phyloP scores from a whole-genome alignment of 2,329 filamentous ascomycete genomes.

The Claviceps cyperi region DNA sequence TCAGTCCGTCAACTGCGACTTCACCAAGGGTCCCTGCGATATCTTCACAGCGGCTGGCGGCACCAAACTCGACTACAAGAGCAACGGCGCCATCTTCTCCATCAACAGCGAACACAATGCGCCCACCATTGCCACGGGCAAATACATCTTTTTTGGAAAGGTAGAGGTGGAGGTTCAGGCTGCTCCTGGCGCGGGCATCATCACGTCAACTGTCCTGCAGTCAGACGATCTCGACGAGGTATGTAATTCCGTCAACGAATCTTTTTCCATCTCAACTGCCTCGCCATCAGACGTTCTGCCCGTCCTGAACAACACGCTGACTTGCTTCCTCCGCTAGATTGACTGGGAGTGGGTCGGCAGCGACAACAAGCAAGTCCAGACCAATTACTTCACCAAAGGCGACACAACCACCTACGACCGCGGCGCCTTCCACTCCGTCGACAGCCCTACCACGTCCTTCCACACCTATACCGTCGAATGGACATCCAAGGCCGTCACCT shows the following conservation, averaged over 20 bases:
- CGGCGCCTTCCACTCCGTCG: conserved; percentile 44
- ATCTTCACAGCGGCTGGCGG: conserved; percentile 32
- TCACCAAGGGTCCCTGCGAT: conserved; percentile 55
- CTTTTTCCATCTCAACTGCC: no score
- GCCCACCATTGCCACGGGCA: conserved; percentile 59
- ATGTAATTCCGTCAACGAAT: background rate
- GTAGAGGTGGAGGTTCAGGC: conserved; percentile 68
- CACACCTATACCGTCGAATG: conserved; percentile 59
- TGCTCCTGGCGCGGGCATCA: conserved; percentile 68
- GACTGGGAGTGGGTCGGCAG: conserved; percentile 75
- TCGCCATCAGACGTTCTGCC: no score
- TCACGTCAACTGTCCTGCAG: conserved; percentile 80
- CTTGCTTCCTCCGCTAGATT: conserved; percentile 32
- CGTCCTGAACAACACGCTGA: background rate
- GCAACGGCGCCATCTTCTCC: conserved; percentile 40
- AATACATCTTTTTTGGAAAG: conserved; percentile 95
- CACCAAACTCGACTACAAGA: conserved; percentile 33
- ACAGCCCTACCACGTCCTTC: conserved; percentile 30
- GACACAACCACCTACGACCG: conserved; percentile 56
- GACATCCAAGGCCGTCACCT: conserved; percentile 47
- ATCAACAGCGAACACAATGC: conserved; percentile 54
- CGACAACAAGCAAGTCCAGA: conserved; percentile 54
- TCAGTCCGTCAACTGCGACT: conserved; percentile 47
- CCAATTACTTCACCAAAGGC: conserved; percentile 73
- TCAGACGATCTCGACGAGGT: conserved; percentile 66